These are phyloP conservation scores for Helotiales sp. DNA, from an alignment of 2,329 filamentous ascomycete genomes.

Conservation along the genomic window DNA sequence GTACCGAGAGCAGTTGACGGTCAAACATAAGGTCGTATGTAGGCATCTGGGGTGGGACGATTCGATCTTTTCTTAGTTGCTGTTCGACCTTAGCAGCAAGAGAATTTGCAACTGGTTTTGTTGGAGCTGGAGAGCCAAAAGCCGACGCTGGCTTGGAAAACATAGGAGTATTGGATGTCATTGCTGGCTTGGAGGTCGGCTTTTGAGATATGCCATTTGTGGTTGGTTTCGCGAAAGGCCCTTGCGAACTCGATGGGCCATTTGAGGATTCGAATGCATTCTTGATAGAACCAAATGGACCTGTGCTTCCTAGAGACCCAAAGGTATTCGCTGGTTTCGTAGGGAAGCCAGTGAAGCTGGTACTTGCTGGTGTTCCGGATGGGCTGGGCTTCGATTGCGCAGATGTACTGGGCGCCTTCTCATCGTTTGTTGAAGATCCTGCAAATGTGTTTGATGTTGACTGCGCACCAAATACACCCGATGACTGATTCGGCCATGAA, in stretches of 20 bases:
- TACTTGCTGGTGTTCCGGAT: slow-evolving; percentile 21
- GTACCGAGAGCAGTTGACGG: slow-evolving; percentile 46
- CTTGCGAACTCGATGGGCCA: not conserved
- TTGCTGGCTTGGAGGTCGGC: not conserved
- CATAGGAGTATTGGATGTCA: not conserved
- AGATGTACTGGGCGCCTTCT: not conserved
- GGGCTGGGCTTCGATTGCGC: not conserved
- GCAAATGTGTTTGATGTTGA: slow-evolving; percentile 5
- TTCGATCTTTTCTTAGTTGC: slow-evolving; percentile 33
- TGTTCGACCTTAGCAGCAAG: slow-evolving; percentile 17
- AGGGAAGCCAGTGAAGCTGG: slow-evolving; percentile 9
- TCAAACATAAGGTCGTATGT: slow-evolving; percentile 21
- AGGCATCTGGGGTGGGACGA: slow-evolving; percentile 61
- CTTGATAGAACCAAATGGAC: not conserved
- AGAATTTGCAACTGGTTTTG: slow-evolving; percentile 13
- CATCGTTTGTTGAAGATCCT: not conserved
- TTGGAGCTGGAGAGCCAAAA: not conserved
- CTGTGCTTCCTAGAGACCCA: not conserved
- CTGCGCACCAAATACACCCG: not conserved
- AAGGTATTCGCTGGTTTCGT: not conserved
- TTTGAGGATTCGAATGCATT: not conserved
- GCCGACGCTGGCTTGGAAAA: not conserved
- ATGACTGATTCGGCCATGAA: slow-evolving; percentile 4
- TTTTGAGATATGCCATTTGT: not conserved
- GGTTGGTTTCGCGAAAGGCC: not conserved